These are phyloP conservation scores for Tricholoma matsutake DNA, from an alignment of 768 basidiomycete genomes.

Conservation along the genomic window DNA sequence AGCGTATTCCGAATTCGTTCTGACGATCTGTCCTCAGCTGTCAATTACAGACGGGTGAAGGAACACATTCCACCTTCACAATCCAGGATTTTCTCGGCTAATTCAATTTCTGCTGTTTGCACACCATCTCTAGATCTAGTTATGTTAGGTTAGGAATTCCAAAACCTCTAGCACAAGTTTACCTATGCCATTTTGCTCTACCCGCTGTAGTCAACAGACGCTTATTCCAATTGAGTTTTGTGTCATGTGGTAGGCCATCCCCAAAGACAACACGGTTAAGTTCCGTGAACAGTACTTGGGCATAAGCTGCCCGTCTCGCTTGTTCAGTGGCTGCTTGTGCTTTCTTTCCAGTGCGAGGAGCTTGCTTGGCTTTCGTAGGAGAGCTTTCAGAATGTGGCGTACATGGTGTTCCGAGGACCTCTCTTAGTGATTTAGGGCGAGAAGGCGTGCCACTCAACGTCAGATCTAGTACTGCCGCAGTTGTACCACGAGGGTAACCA, in stretches of 20 bases:
- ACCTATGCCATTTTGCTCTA: slow-evolving; percentile 64
- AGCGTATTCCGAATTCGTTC: slow-evolving; percentile 81
- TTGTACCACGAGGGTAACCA: slow-evolving; percentile 7
- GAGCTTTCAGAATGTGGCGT: not conserved
- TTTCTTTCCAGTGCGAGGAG: slow-evolving; percentile 35
- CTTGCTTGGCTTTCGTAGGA: slow-evolving; percentile 3
- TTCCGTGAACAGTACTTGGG: slow-evolving; percentile 54
- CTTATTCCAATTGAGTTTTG: slow-evolving; percentile 65
- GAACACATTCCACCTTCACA: slow-evolving; percentile 51
- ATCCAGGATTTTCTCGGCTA: slow-evolving; percentile 82
- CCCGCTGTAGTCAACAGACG: slow-evolving; percentile 68
- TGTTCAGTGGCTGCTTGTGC: slow-evolving; percentile 40
- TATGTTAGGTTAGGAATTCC: slow-evolving; percentile 4
- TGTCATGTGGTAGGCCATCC: slow-evolving; percentile 47
- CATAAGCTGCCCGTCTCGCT: slow-evolving; percentile 46
- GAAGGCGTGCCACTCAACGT: not conserved
- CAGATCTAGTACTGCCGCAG: not conserved
- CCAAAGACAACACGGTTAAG: slow-evolving; percentile 59
- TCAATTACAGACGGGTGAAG: not conserved
- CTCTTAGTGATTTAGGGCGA: not conserved
- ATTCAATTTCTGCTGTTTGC: slow-evolving; percentile 63
- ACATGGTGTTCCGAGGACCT: not conserved
- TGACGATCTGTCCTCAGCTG: slow-evolving; percentile 22
- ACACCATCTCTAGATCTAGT: slow-evolving; percentile 54
- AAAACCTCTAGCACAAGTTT: slow-evolving; percentile 6